These are phyloP conservation scores for Phaeophleospora eucalypticola DNA, from an alignment of 2,329 filamentous ascomycete genomes.

Conservation along the genomic window DNA sequence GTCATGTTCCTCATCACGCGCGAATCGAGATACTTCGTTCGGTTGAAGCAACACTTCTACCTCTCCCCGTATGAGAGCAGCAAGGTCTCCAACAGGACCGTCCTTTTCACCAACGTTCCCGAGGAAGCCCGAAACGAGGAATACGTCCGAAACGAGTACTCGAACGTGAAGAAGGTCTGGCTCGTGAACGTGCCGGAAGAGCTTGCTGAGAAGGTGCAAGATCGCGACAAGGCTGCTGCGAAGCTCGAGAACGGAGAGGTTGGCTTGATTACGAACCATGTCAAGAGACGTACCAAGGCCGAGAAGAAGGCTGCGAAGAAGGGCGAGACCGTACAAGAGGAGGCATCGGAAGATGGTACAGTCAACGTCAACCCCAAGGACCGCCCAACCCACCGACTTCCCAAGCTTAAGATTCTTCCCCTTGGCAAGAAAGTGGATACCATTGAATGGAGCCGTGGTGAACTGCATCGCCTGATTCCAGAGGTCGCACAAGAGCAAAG, in stretches of 20 bases:
- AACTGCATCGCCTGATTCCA: slow-evolving; percentile 69
- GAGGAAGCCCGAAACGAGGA: slow-evolving; percentile 37
- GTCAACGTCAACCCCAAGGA: slow-evolving; percentile 54
- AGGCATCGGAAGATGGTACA: slow-evolving; percentile 31
- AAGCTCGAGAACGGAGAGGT: slow-evolving; percentile 45
- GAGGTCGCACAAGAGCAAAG: slow-evolving; percentile 65
- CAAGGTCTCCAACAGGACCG: slow-evolving; percentile 43
- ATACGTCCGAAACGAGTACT: slow-evolving; percentile 36
- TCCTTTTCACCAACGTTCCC: slow-evolving; percentile 45
- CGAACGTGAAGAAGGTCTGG: slow-evolving; percentile 42
- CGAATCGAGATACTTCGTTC: slow-evolving; percentile 43
- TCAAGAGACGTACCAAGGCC: slow-evolving; percentile 25
- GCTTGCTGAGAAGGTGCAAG: slow-evolving; percentile 40
- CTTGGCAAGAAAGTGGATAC: slow-evolving; percentile 83
- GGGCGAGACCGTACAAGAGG: slow-evolving; percentile 3
- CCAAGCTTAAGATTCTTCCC: slow-evolving; percentile 50
- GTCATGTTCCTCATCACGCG: slow-evolving; percentile 44
- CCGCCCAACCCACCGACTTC: slow-evolving; percentile 66
- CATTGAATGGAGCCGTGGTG: slow-evolving; percentile 77
- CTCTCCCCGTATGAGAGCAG: slow-evolving; percentile 41
- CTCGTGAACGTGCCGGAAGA: slow-evolving; percentile 43
- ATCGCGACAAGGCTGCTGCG: slow-evolving; percentile 40
- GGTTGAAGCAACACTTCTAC: slow-evolving; percentile 45
- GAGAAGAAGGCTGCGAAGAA: slow-evolving; percentile 20
- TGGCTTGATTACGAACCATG: slow-evolving; percentile 36